Percentiles rank a stretch among this genome's conserved stretches.
Conservation (phyloP, 2,329 filamentous ascomycete genomes). For the Conoideocrella luteorostrata region DNA sequence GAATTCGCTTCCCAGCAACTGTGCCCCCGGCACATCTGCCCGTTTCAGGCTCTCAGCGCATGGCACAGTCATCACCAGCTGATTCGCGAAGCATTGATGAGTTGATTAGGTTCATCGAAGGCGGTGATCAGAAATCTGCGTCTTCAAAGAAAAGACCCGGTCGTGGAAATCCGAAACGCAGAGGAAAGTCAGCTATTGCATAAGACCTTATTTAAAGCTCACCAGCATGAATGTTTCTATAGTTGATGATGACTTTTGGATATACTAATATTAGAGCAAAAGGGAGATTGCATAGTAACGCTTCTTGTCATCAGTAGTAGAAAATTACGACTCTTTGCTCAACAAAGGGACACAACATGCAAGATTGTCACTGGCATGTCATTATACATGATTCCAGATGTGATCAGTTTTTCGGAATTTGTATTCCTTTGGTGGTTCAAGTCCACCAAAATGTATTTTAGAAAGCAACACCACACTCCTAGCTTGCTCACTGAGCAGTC, state of each 20-base stretch:
- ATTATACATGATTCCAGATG: no score
- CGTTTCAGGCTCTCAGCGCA: conserved; percentile 26
- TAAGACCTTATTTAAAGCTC: background rate
- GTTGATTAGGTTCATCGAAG: conserved; percentile 90
- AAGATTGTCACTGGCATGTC: no score
- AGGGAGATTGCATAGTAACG: no score
- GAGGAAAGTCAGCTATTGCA: conserved; percentile 25
- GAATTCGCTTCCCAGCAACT: conserved; percentile 55
- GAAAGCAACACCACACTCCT: background rate
- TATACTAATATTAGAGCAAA: no score
- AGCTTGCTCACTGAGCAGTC: background rate
- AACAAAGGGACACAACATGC: no score
- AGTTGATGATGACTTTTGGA: no score
- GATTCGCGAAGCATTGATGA: conserved; percentile 88
- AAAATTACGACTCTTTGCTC: no score
- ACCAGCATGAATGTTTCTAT: no score
- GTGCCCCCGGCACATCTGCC: conserved; percentile 20
- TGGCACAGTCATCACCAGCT: conserved; percentile 32
- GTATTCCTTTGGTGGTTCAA: no score
- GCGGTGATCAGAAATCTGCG: conserved; percentile 48
- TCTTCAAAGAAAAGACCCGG: conserved; percentile 50
- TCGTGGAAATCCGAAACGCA: conserved; percentile 50
- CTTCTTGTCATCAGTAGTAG: no score
- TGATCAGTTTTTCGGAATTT: no score
- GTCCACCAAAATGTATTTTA: conserved; percentile 3